phyloP scores from a whole-genome alignment of 257 asterid genomes.

The Jacaranda mimosifolia region DNA sequence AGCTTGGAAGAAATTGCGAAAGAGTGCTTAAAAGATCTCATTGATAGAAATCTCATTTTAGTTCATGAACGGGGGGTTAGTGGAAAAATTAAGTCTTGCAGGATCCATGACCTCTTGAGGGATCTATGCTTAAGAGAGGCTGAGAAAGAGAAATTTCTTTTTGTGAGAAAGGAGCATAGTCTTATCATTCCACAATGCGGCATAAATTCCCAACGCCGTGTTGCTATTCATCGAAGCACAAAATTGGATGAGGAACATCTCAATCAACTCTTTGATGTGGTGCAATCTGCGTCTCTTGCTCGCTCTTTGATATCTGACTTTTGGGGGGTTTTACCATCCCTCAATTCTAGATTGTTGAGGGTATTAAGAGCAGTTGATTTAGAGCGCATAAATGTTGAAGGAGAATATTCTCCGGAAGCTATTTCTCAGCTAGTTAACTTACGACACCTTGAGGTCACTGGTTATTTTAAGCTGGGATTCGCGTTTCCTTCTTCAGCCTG shows the following conservation, averaged over 20 bases:
- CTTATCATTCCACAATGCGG: background rate
- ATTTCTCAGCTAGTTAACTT: no score
- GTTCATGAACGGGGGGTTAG: background rate
- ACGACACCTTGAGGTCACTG: no score
- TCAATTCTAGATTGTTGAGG: background rate
- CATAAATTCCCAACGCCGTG: background rate
- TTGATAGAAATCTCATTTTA: constrained; percentile 32
- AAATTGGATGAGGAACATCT: background rate
- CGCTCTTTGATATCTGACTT: constrained; percentile 12
- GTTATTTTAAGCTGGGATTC: no score
- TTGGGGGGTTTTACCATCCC: background rate
- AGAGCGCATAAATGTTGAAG: no score
- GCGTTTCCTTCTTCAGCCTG: no score
- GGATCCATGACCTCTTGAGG: constrained; percentile 37
- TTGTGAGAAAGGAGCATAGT: background rate
- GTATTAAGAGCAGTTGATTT: background rate
- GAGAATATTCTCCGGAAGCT: no score
- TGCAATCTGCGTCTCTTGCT: background rate
- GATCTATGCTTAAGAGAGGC: constrained; percentile 36
- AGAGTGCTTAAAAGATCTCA: constrained; percentile 21
- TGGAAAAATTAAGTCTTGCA: constrained; percentile 19
- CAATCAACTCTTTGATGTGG: no score
- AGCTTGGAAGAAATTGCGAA: constrained; percentile 29
- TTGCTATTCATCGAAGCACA: background rate
- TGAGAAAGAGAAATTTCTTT: constrained; percentile 1